Evolutionary conservation across 352 stramenopile genomes (phyloP).

Genomic region (Globisporangium echinulatum): DNA sequence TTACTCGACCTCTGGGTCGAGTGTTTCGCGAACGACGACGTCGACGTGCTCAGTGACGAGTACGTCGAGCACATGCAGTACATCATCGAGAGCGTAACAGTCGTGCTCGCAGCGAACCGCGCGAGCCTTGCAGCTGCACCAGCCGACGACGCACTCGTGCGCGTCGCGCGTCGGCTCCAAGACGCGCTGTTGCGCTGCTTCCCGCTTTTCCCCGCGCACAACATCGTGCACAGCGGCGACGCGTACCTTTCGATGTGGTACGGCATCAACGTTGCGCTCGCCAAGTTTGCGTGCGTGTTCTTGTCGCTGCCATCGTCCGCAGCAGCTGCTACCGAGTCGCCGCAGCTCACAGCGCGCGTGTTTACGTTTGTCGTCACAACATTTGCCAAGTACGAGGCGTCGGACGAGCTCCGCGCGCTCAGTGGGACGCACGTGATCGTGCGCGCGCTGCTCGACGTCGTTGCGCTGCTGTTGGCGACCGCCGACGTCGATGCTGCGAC

Average conservation of each 20-base stretch:
- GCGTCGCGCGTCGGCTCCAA: conserved; percentile 22
- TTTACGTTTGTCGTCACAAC: conserved; percentile 47
- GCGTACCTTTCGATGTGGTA: conserved; percentile 57
- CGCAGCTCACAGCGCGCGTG: conserved; percentile 36
- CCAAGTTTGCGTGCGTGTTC: conserved; percentile 60
- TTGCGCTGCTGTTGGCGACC: conserved; percentile 37
- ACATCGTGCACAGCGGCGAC: conserved; percentile 36
- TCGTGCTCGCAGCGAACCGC: conserved; percentile 48
- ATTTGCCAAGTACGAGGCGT: conserved; percentile 57
- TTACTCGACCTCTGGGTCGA: conserved; percentile 77
- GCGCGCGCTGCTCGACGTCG: conserved; percentile 46
- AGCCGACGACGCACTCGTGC: conserved; percentile 23
- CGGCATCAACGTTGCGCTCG: conserved; percentile 61
- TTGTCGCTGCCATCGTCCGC: conserved; percentile 16
- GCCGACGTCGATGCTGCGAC: not conserved
- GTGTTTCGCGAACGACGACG: conserved; percentile 38
- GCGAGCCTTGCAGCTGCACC: conserved; percentile 12
- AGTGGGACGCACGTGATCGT: conserved; percentile 62
- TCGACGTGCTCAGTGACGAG: conserved; percentile 53
- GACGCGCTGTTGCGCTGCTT: conserved; percentile 59
- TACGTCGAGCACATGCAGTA: conserved; percentile 72
- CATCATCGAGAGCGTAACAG: conserved; percentile 61
- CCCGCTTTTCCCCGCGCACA: conserved; percentile 46
- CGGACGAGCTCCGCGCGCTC: conserved; percentile 44
- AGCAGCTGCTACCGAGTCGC: conserved; percentile 1